Percentiles rank a stretch among this genome's conserved stretches.
phyloP scores from a whole-genome alignment of 2,329 filamentous ascomycete species.

The Eutypa lata region DNA sequence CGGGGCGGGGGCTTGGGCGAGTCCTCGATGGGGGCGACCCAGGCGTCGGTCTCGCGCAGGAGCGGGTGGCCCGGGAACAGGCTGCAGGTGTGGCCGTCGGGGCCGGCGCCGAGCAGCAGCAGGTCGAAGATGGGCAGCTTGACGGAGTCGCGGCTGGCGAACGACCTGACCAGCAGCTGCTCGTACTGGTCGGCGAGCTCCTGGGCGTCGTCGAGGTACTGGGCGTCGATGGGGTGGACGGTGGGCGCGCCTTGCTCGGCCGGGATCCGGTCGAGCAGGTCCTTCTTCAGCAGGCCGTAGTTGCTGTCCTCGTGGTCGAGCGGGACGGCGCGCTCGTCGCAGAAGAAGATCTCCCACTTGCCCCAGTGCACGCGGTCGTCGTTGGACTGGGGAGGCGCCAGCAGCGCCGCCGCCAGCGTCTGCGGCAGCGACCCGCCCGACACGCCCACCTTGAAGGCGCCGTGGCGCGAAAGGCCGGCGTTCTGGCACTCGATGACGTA shows the following conservation, averaged over 20 bases:
- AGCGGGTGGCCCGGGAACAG: conserved; percentile 89
- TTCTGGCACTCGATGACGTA: conserved; percentile 83
- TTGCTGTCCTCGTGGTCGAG: conserved; percentile 93
- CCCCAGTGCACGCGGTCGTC: conserved; percentile 70
- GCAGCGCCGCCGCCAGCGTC: conserved; percentile 79
- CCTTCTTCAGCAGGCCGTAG: conserved; percentile 81
- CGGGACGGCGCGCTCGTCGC: conserved; percentile 92
- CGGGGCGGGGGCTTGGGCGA: conserved; percentile 90
- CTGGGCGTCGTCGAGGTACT: conserved; percentile 70
- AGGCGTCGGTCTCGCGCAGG: conserved; percentile 81
- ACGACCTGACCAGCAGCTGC: conserved; percentile 77
- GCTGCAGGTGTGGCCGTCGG: conserved; percentile 95
- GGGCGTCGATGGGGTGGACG: conserved; percentile 73
- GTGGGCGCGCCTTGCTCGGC: conserved; percentile 61
- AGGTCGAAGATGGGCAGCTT: conserved; percentile 94
- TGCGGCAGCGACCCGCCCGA: conserved; percentile 92
- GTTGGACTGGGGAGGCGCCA: conserved; percentile 49
- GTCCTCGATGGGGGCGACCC: conserved; percentile 89
- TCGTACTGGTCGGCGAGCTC: conserved; percentile 95
- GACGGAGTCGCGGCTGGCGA: conserved; percentile 90
- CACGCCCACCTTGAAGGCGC: conserved; percentile 84
- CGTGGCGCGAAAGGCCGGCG: conserved; percentile 74
- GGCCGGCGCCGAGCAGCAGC: conserved; percentile 86
- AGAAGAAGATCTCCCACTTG: conserved; percentile 98
- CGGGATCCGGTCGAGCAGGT: conserved; percentile 87